A percentile compares a stretch with the other conserved stretches of the same genome.
Conservation (phyloP, 2,329 filamentous ascomycete genomes). For the Xylaria sp. region DNA sequence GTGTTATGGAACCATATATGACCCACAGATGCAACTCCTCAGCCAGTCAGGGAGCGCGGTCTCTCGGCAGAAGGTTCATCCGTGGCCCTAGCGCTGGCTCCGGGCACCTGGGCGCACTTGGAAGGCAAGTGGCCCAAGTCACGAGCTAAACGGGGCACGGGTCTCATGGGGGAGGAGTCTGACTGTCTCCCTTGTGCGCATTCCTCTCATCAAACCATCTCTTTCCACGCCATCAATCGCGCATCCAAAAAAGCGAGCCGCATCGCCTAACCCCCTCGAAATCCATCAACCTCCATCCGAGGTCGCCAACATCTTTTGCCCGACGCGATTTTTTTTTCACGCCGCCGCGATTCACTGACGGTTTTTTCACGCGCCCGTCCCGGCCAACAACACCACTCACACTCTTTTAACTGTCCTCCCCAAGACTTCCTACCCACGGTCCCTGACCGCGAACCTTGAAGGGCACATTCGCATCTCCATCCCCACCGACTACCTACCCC, state of each 20-base stretch:
- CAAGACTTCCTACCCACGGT: constrained; percentile 38
- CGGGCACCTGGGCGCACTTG: constrained; percentile 11
- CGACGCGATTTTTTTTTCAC: constrained; percentile 59
- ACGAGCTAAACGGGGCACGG: constrained; percentile 40
- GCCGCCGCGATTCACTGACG: constrained; percentile 48
- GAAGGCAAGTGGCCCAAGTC: constrained; percentile 40
- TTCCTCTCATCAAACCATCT: constrained; percentile 44
- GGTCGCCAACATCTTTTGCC: constrained; percentile 58
- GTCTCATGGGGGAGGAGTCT: constrained; percentile 35
- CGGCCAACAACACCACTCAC: constrained; percentile 41
- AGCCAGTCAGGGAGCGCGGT: not conserved
- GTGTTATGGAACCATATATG: too few relatives aligned
- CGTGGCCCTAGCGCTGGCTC: constrained; percentile 26
- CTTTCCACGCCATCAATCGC: constrained; percentile 56
- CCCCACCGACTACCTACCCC: not conserved
- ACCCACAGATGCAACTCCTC: too few relatives aligned
- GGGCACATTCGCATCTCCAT: constrained; percentile 23
- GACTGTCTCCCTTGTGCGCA: constrained; percentile 41
- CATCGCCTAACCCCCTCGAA: constrained; percentile 64
- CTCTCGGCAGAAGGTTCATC: constrained; percentile 27
- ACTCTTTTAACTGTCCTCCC: constrained; percentile 35
- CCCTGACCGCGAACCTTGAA: constrained; percentile 18
- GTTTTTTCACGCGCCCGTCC: constrained; percentile 37
- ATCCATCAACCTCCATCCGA: constrained; percentile 64
- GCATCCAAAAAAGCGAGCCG: constrained; percentile 61